Conservation (phyloP, 1,139 yeast species). For the Hanseniaspora sp. region DNA sequence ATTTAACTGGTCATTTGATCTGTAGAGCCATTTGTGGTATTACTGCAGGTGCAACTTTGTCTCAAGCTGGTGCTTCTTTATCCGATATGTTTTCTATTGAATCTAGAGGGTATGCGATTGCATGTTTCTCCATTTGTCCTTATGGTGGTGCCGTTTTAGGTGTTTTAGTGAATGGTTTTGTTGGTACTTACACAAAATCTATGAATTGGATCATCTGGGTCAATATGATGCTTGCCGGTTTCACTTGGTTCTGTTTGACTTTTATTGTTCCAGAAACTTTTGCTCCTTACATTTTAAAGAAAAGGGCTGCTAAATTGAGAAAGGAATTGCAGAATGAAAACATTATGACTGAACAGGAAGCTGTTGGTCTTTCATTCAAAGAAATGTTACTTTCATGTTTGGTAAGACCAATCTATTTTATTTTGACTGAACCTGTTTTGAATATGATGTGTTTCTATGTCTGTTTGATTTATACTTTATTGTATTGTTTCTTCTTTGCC, state of each 20-base stretch:
- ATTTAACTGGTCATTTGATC: constrained; percentile 66
- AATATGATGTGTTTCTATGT: constrained; percentile 75
- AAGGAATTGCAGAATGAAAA: constrained; percentile 68
- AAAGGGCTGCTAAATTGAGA: constrained; percentile 58
- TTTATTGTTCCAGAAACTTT: constrained; percentile 72
- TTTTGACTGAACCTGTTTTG: constrained; percentile 69
- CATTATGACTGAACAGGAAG: constrained; percentile 89
- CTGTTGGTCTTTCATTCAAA: constrained; percentile 51
- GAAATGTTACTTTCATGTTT: constrained; percentile 60
- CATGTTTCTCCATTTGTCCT: constrained; percentile 84
- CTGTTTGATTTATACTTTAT: constrained; percentile 72
- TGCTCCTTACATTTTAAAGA: constrained; percentile 74
- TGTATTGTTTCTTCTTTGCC: constrained; percentile 89
- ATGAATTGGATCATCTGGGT: constrained; percentile 75
- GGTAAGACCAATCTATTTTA: constrained; percentile 64
- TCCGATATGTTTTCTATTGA: constrained; percentile 74
- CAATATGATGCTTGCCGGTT: constrained; percentile 83
- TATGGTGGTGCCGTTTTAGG: constrained; percentile 88
- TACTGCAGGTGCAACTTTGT: constrained; percentile 70
- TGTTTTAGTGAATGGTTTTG: constrained; percentile 81
- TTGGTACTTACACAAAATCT: constrained; percentile 55
- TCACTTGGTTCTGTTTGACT: constrained; percentile 55
- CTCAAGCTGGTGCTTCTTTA: constrained; percentile 80
- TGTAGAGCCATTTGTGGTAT: constrained; percentile 83
- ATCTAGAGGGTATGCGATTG: constrained; percentile 80